Percentiles rank a stretch among this genome's conserved stretches.
Conservation (phyloP, 2,329 filamentous ascomycete genomes). For the Chaetomiaceae sp. region DNA sequence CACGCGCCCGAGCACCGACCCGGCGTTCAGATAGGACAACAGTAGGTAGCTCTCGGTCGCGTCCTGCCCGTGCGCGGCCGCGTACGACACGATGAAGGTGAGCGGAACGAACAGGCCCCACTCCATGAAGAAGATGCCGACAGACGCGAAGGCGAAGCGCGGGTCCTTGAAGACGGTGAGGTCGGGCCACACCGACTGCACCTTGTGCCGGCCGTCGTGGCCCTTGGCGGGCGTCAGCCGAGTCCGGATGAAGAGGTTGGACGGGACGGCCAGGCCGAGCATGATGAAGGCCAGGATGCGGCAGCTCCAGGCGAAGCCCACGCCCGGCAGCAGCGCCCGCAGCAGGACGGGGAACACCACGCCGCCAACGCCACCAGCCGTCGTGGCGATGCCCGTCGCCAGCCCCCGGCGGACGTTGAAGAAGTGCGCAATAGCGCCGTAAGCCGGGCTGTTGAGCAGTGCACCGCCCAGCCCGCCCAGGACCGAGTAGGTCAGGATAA, state of each 20-base stretch:
- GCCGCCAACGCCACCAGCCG: conserved; percentile 64
- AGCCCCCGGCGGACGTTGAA: conserved; percentile 68
- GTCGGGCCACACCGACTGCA: conserved; percentile 46
- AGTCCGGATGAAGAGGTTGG: conserved; percentile 44
- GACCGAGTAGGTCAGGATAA: conserved; percentile 70
- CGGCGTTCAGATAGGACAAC: conserved; percentile 74
- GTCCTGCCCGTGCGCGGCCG: conserved; percentile 54
- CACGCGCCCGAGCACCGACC: conserved; percentile 69
- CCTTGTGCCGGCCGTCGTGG: conserved; percentile 29
- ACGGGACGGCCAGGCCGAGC: conserved; percentile 40
- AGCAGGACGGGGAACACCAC: conserved; percentile 53
- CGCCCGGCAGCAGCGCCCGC: conserved; percentile 37
- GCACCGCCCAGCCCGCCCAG: conserved; percentile 67
- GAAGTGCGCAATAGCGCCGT: conserved; percentile 71
- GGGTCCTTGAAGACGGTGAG: conserved; percentile 54
- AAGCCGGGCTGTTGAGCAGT: conserved; percentile 69
- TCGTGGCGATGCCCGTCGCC: conserved; percentile 75
- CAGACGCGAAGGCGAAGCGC: conserved; percentile 53
- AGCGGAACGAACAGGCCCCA: conserved; percentile 68
- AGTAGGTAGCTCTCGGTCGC: conserved; percentile 62
- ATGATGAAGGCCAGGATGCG: conserved; percentile 47
- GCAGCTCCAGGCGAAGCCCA: conserved; percentile 45
- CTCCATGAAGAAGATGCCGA: conserved; percentile 63
- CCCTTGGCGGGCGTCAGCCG: conserved; percentile 45
- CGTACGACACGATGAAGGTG: conserved; percentile 70